These are phyloP conservation scores for Fusarium sp. DNA, from an alignment of 2,329 filamentous ascomycete genomes.

Conservation along the genomic window DNA sequence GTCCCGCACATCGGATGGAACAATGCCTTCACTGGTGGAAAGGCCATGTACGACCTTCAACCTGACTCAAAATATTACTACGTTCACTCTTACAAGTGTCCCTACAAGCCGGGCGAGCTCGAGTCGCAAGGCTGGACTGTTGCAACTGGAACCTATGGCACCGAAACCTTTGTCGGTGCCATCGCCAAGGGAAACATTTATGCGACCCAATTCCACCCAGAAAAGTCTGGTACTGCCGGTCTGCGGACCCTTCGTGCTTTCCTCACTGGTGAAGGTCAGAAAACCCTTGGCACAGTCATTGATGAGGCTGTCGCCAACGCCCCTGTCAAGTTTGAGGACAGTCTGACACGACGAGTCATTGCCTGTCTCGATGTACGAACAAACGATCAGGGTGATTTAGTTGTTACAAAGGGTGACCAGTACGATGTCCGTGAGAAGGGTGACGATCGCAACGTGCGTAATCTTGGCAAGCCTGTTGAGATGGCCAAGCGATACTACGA, in stretches of 20 bases:
- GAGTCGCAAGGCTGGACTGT: constrained; percentile 90
- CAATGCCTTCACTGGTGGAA: constrained; percentile 76
- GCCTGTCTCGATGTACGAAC: constrained; percentile 95
- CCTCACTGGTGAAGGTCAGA: constrained; percentile 76
- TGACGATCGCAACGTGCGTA: constrained; percentile 76
- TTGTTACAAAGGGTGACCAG: constrained; percentile 98
- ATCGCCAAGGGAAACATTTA: constrained; percentile 88
- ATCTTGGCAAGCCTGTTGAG: constrained; percentile 96
- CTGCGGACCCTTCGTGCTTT: constrained; percentile 88
- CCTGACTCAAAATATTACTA: constrained; percentile 97
- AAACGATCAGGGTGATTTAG: constrained; percentile 93
- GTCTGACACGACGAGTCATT: constrained; percentile 92
- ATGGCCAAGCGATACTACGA: constrained; percentile 96
- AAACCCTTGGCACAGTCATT: constrained; percentile 59
- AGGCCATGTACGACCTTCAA: constrained; percentile 79
- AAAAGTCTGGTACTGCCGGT: constrained; percentile 94
- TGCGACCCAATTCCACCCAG: constrained; percentile 96
- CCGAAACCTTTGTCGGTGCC: constrained; percentile 91
- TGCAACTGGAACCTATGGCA: constrained; percentile 89
- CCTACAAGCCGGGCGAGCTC: constrained; percentile 78
- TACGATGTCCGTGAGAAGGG: constrained; percentile 97
- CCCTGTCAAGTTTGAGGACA: constrained; percentile 62
- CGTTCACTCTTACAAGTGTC: constrained; percentile 92
- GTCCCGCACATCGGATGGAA: constrained; percentile 99
- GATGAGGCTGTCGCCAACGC: constrained; percentile 32